A percentile compares a stretch with the other conserved stretches of the same genome.
phyloP scores from a whole-genome alignment of 2,329 filamentous ascomycete species.

The Aspergillus fijiensis region DNA sequence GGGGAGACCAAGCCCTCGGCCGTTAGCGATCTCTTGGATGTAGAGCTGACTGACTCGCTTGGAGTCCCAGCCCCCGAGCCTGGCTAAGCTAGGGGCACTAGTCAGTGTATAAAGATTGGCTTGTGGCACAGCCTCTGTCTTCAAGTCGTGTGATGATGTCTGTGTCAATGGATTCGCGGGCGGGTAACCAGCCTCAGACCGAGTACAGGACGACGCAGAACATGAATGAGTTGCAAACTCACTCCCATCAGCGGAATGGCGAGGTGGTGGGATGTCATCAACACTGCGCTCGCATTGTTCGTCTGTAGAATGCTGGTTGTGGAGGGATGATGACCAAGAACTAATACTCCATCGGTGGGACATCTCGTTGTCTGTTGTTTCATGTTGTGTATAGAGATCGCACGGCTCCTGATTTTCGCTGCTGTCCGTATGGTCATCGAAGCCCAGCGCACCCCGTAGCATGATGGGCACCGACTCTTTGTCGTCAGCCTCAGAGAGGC shows the following conservation, averaged over 20 bases:
- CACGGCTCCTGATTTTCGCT: slow-evolving; percentile 32
- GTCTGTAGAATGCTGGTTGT: slow-evolving; percentile 37
- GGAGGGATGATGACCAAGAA: slow-evolving; percentile 46
- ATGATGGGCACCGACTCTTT: slow-evolving; percentile 58
- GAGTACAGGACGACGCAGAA: slow-evolving; percentile 34
- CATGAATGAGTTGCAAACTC: slow-evolving; percentile 35
- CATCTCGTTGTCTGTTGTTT: slow-evolving; percentile 22
- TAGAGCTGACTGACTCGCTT: slow-evolving; percentile 57
- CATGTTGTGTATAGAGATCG: slow-evolving; percentile 22
- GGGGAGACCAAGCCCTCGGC: slow-evolving; percentile 27
- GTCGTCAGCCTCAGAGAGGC: slow-evolving; percentile 50
- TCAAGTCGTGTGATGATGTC: slow-evolving; percentile 44
- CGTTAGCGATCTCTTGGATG: slow-evolving; percentile 49
- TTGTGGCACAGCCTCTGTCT: slow-evolving; percentile 36
- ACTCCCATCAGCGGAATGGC: slow-evolving; percentile 26
- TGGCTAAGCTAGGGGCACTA: slow-evolving; percentile 54
- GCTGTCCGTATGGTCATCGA: slow-evolving; percentile 34
- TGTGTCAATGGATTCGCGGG: slow-evolving; percentile 13
- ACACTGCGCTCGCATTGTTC: slow-evolving; percentile 38
- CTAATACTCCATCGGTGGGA: slow-evolving; percentile 45
- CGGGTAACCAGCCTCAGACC: slow-evolving; percentile 40
- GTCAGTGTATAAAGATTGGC: slow-evolving; percentile 45
- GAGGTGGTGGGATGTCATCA: slow-evolving; percentile 35
- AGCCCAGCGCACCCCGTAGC: slow-evolving; percentile 49
- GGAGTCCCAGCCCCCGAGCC: slow-evolving; percentile 55